Conservation (phyloP, 1,284 basidiomycete species). For the Ustanciosporium gigantosporum region DNA sequence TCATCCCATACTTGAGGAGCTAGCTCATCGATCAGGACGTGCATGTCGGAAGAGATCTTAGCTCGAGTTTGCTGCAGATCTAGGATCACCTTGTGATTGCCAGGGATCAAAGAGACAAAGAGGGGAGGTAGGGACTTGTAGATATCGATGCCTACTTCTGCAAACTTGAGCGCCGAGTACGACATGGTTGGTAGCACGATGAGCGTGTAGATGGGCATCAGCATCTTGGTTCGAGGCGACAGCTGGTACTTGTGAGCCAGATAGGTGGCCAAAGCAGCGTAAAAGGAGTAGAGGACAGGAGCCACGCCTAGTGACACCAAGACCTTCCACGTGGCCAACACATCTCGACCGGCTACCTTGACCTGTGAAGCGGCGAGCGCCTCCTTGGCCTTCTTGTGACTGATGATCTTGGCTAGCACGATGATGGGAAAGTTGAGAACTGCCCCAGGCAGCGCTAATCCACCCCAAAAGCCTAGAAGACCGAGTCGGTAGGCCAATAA, state of each 20-base stretch:
- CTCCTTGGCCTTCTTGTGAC: conserved; percentile 89
- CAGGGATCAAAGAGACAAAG: conserved; percentile 85
- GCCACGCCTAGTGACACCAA: conserved; percentile 89
- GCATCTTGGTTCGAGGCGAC: conserved; percentile 67
- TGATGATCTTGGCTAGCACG: conserved; percentile 85
- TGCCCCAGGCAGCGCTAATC: conserved; percentile 89
- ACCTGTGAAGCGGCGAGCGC: conserved; percentile 94
- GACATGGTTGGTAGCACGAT: conserved; percentile 82
- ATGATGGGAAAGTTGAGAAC: conserved; percentile 94
- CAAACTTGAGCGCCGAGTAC: conserved; percentile 94
- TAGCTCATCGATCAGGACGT: conserved; percentile 81
- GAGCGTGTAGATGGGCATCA: conserved; percentile 80
- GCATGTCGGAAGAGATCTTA: conserved; percentile 82
- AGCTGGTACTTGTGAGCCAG: conserved; percentile 68
- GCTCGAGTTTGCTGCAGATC: conserved; percentile 78
- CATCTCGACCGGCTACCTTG: conserved; percentile 92
- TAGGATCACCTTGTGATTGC: conserved; percentile 82
- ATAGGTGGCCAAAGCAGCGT: conserved; percentile 69
- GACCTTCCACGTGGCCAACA: conserved; percentile 97
- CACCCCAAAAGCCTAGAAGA: conserved; percentile 80
- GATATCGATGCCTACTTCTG: conserved; percentile 97
- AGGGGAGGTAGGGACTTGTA: conserved; percentile 94
- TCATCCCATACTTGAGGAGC: conserved; percentile 58
- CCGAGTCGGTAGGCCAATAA: conserved; percentile 82
- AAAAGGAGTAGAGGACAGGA: conserved; percentile 76